Conservation (phyloP, 257 asterid genomes). For the Pogostemon cablin region DNA sequence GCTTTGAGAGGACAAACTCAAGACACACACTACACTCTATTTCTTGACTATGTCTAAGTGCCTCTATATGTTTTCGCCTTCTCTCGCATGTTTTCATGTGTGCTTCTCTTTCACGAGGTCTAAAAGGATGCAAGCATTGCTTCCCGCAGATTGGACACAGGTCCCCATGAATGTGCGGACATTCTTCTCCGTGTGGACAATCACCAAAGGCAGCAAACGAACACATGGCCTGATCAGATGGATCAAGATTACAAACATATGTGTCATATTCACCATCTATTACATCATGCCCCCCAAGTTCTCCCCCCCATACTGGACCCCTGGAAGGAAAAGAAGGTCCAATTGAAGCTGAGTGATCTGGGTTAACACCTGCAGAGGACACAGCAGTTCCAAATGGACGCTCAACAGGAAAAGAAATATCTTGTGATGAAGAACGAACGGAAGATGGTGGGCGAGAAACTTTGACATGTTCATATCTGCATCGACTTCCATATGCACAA, state of each 20-base stretch:
- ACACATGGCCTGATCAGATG: slow-evolving; percentile 72
- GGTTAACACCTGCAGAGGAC: slow-evolving; percentile 28
- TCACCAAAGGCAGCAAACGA: slow-evolving; percentile 90
- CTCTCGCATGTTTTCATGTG: slow-evolving; percentile 68
- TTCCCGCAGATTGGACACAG: slow-evolving; percentile 72
- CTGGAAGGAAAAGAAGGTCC: slow-evolving; percentile 38
- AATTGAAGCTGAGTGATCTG: slow-evolving; percentile 35
- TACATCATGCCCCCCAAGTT: slow-evolving; percentile 32
- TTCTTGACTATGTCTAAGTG: slow-evolving; percentile 73
- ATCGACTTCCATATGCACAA: slow-evolving; percentile 83
- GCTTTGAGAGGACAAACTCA: slow-evolving; percentile 78
- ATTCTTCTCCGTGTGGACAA: slow-evolving; percentile 79
- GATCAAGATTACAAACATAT: slow-evolving; percentile 43
- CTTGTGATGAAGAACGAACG: slow-evolving; percentile 50
- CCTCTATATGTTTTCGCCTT: slow-evolving; percentile 67
- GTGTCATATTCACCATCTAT: slow-evolving; percentile 40
- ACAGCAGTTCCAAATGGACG: slow-evolving; percentile 42
- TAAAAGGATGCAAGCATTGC: slow-evolving; percentile 83
- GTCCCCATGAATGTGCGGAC: slow-evolving; percentile 88
- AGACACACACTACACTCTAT: slow-evolving; percentile 96
- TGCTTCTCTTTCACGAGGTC: slow-evolving; percentile 83
- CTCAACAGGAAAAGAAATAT: slow-evolving; percentile 37
- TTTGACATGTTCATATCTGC: slow-evolving; percentile 86
- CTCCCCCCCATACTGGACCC: slow-evolving; percentile 48
- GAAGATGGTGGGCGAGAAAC: slow-evolving; percentile 52